phyloP scores from a whole-genome alignment of 148 eudicot species.

The Rhododendron williamsianum region DNA sequence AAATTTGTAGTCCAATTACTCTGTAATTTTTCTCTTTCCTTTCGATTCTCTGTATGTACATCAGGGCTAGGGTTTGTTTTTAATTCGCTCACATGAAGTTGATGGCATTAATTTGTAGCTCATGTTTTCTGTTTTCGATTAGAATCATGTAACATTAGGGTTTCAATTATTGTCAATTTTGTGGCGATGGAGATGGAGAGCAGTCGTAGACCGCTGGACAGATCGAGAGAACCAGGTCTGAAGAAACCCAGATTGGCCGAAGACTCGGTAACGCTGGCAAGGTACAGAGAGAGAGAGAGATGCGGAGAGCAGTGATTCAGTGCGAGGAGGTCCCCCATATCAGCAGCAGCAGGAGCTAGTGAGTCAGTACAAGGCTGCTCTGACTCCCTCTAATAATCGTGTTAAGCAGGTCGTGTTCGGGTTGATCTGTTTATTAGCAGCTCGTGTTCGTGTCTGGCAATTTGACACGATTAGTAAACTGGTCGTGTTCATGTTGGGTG shows the following conservation, averaged over 20 bases:
- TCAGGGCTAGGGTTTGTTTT: slow-evolving; percentile 7
- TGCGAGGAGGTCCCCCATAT: slow-evolving; percentile 32
- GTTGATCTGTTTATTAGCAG: too few species aligned
- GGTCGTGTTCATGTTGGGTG: too few species aligned
- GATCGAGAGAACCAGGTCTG: slow-evolving; percentile 56
- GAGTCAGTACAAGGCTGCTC: slow-evolving; percentile 75
- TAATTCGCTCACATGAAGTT: background rate
- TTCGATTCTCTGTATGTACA: background rate
- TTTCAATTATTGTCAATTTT: background rate
- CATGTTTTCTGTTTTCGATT: background rate
- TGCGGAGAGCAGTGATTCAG: slow-evolving; percentile 38
- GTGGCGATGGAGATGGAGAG: slow-evolving; percentile 65
- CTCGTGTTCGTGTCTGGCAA: too few species aligned
- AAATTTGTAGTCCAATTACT: background rate
- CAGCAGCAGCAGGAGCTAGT: slow-evolving; percentile 51
- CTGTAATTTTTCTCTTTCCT: background rate
- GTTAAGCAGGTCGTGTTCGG: too few species aligned
- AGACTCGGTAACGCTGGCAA: slow-evolving; percentile 22
- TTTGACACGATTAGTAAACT: too few species aligned
- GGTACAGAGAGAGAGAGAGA: slow-evolving; percentile 21
- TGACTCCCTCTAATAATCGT: slow-evolving; percentile 18
- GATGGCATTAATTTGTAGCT: background rate
- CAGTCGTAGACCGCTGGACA: slow-evolving; percentile 60
- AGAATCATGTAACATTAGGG: background rate
- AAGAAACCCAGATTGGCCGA: slow-evolving; percentile 61